Conservation (phyloP, 768 basidiomycete species). For the Mycena rosella region DNA sequence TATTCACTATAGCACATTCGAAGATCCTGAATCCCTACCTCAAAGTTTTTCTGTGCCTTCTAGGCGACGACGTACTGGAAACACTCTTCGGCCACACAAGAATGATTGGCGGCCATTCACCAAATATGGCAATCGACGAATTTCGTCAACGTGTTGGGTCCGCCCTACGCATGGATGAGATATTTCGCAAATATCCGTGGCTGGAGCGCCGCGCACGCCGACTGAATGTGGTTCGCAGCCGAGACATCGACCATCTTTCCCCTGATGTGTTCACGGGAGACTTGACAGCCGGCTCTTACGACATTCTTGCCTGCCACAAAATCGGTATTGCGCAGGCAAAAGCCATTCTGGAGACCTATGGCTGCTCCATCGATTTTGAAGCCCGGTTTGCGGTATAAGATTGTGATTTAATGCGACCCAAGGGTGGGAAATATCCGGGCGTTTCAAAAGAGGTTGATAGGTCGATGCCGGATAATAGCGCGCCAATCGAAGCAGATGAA, state of each 20-base stretch:
- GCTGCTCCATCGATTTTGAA: slow-evolving; percentile 11
- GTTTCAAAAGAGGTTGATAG: slow-evolving; percentile 23
- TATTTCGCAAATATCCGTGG: slow-evolving; percentile 17
- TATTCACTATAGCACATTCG: slow-evolving; percentile 9
- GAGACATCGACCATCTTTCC: slow-evolving; percentile 26
- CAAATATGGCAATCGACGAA: slow-evolving; percentile 2
- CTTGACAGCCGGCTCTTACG: slow-evolving; percentile 15
- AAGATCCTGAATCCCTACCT: slow-evolving; percentile 1
- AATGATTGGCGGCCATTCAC: slow-evolving; percentile 36
- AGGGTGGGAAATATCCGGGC: slow-evolving; percentile 27
- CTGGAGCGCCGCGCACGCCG: slow-evolving; percentile 18
- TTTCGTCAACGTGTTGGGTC: slow-evolving; percentile 14
- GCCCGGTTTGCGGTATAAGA: background rate
- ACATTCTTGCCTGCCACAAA: background rate
- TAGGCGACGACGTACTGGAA: slow-evolving; percentile 38
- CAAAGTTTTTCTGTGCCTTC: slow-evolving; percentile 30
- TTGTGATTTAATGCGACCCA: slow-evolving; percentile 27
- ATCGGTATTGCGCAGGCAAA: background rate
- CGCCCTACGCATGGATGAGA: slow-evolving; percentile 23
- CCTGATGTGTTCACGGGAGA: slow-evolving; percentile 12
- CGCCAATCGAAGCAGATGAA: background rate
- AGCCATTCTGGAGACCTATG: background rate
- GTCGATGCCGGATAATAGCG: slow-evolving; percentile 1
- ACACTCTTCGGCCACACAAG: slow-evolving; percentile 31
- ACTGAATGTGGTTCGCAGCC: slow-evolving; percentile 20